Evolutionary conservation across 2,329 filamentous ascomycete genomes (phyloP).

Genomic region (Dactylellina leptospora): DNA sequence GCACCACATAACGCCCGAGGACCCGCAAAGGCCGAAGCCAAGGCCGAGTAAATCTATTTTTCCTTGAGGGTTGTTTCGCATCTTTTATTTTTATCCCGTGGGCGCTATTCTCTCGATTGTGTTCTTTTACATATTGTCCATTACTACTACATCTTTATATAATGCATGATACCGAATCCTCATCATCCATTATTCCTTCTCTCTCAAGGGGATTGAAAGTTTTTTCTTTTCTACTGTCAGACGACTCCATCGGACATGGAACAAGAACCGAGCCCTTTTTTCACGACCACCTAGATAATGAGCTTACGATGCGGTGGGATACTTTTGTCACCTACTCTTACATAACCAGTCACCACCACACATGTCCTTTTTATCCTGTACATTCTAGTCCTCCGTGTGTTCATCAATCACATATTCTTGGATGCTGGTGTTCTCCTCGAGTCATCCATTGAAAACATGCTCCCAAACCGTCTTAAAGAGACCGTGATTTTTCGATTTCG

Average conservation of each 20-base stretch:
- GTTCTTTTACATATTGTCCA: conserved; percentile 12
- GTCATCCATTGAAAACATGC: conserved; percentile 5
- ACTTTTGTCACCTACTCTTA: neutral
- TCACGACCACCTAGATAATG: conserved; percentile 38
- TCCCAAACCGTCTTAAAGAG: too few species aligned
- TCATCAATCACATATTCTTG: conserved; percentile 26
- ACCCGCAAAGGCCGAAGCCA: conserved; percentile 61
- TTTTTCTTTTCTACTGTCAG: neutral
- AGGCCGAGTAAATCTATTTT: conserved; percentile 54
- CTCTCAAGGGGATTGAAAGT: neutral
- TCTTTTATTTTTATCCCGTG: neutral
- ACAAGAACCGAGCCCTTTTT: neutral
- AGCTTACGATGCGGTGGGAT: conserved; percentile 27
- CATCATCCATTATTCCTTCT: conserved; percentile 29
- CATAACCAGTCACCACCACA: conserved; percentile 14
- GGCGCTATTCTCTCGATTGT: conserved; percentile 1
- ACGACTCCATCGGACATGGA: neutral
- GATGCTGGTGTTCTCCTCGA: conserved; percentile 51
- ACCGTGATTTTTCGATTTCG: too few species aligned
- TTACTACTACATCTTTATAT: conserved; percentile 25
- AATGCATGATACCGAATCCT: conserved; percentile 51
- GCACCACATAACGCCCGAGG: conserved; percentile 83
- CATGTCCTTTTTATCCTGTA: conserved; percentile 45
- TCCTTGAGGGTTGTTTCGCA: neutral
- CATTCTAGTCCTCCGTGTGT: conserved; percentile 49